Evolutionary conservation across 768 basidiomycete species (phyloP).

Genomic region (Rickenella mellea): DNA sequence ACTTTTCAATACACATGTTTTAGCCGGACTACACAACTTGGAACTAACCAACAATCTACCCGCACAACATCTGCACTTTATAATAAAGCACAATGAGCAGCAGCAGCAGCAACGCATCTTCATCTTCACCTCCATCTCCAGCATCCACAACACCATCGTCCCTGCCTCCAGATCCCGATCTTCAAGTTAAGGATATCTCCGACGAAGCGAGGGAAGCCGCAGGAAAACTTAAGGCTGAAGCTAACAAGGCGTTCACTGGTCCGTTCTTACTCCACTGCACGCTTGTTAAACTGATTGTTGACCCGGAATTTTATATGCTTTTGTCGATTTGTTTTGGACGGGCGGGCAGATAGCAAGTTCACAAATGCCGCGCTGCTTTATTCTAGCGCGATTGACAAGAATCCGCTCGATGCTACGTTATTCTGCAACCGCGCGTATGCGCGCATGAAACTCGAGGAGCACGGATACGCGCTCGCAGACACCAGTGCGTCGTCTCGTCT

Average conservation of each 20-base stretch:
- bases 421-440: slow-evolving; percentile 95
- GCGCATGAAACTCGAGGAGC: slow-evolving; percentile 88
- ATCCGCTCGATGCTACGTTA: slow-evolving; percentile 80
- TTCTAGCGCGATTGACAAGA: slow-evolving; percentile 74
- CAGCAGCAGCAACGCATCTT: neutral
- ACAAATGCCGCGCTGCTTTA: slow-evolving; percentile 69
- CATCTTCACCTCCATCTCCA: neutral
- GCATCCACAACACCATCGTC: slow-evolving; percentile 16
- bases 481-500: slow-evolving; percentile 47
- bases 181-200: slow-evolving; percentile 49
- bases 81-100: too few relatives aligned
- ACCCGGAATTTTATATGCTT: slow-evolving; percentile 3
- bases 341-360: slow-evolving; percentile 79
- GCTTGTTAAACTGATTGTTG: neutral
- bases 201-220: slow-evolving; percentile 66
- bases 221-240: slow-evolving; percentile 65
- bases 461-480: slow-evolving; percentile 85
- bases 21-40: too few relatives aligned
- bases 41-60: too few relatives aligned
- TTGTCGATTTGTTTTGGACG: slow-evolving; percentile 12
- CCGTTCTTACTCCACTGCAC: slow-evolving; percentile 15
- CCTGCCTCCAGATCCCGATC: slow-evolving; percentile 45
- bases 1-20: too few relatives aligned
- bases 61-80: too few relatives aligned
- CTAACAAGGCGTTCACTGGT: slow-evolving; percentile 84